phyloP scores from a whole-genome alignment of 768 basidiomycete genomes.

The Lactarius hatsudake region DNA sequence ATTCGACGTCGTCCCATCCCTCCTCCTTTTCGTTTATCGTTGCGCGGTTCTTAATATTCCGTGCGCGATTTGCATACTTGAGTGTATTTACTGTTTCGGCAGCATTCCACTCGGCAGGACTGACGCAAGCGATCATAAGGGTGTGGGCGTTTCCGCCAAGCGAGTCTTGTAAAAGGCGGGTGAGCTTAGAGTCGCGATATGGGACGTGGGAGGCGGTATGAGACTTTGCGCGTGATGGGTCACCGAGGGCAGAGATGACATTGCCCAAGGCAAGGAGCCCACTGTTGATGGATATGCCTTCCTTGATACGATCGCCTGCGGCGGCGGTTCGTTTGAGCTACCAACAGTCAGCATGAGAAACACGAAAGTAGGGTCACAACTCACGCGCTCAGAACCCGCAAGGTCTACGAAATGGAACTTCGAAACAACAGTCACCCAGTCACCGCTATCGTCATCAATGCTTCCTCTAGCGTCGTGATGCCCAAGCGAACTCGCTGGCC shows the following conservation, averaged over 20 bases:
- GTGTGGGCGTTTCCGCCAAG: constrained; percentile 97
- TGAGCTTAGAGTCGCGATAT: constrained; percentile 98
- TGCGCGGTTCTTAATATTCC: constrained; percentile 95
- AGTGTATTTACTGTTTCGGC: constrained; percentile 92
- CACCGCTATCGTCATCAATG: constrained; percentile 63
- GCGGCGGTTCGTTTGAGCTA: constrained; percentile 96
- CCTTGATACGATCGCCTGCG: constrained; percentile 93
- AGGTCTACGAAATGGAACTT: constrained; percentile 99
- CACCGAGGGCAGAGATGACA: constrained; percentile 96
- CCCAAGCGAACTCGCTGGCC: constrained; percentile 72
- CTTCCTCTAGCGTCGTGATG: constrained; percentile 28
- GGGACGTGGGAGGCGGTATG: constrained; percentile 88
- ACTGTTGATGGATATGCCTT: constrained; percentile 98
- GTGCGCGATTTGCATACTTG: constrained; percentile 95
- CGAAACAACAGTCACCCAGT: constrained; percentile 87
- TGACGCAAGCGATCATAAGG: constrained; percentile 98
- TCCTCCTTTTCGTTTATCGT: constrained; percentile 92
- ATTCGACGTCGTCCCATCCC: constrained; percentile 98
- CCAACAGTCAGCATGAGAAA: constrained; percentile 23
- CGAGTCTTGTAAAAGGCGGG: constrained; percentile 92
- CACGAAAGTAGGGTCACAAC: constrained; percentile 31
- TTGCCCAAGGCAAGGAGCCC: constrained; percentile 95
- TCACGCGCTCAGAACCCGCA: constrained; percentile 91
- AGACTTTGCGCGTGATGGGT: constrained; percentile 83
- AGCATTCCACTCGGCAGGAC: constrained; percentile 92